Evolutionary conservation across 345 rosid genomes (phyloP).

Genomic region (Lepidium africanum): DNA sequence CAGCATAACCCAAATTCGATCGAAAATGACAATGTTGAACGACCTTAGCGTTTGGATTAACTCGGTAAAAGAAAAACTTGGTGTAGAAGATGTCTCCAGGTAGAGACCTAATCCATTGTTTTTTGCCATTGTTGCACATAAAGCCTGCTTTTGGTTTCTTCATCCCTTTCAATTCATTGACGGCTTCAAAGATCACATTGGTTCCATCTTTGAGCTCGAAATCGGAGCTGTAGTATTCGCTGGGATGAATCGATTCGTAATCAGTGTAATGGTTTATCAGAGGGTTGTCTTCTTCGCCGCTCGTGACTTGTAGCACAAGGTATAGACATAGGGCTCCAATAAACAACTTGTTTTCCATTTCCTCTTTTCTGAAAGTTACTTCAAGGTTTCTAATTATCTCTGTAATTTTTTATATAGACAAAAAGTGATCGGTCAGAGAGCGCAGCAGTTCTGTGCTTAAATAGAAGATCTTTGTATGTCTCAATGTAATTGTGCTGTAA

Average conservation of each 20-base stretch:
- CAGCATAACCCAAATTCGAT: constrained; percentile 15
- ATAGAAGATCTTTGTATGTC: background rate
- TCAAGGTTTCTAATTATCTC: background rate
- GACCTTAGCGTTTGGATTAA: constrained; percentile 17
- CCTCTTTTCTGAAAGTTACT: background rate
- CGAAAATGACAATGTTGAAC: constrained; percentile 21
- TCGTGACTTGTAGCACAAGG: constrained; percentile 16
- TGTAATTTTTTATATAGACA: background rate
- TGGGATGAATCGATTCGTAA: constrained; percentile 22
- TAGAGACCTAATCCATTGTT: constrained; percentile 14
- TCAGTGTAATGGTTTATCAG: constrained; percentile 18
- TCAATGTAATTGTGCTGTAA: background rate
- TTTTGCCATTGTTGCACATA: background rate
- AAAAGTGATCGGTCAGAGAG: background rate
- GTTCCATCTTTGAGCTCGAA: constrained; percentile 26
- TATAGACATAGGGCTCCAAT: constrained; percentile 3
- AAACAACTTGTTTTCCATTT: background rate
- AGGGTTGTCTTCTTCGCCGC: constrained; percentile 2
- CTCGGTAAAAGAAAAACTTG: constrained; percentile 16
- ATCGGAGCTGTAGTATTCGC: constrained; percentile 27
- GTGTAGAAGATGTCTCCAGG: constrained; percentile 23
- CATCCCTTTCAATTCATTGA: constrained; percentile 22
- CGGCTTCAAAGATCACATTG: constrained; percentile 23
- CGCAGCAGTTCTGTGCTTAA: background rate
- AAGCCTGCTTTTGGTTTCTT: constrained; percentile 32